phyloP scores from a whole-genome alignment of 768 basidiomycete species.

The Suillus luteus region DNA sequence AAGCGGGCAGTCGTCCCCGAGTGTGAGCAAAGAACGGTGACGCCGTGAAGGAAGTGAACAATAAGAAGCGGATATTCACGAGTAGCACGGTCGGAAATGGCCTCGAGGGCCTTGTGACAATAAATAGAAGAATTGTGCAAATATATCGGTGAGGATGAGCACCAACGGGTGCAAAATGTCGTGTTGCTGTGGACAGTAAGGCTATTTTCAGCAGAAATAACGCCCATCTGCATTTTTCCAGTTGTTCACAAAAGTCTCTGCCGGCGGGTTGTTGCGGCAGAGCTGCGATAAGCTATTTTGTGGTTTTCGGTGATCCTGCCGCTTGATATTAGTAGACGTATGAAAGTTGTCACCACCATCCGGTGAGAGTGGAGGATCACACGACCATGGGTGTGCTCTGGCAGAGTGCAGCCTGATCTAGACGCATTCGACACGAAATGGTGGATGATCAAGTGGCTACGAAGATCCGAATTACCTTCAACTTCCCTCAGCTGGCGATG shows the following conservation, averaged over 20 bases:
- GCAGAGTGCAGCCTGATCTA: not conserved
- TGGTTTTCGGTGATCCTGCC: not conserved
- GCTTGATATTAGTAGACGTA: not conserved
- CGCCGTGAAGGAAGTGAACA: not conserved
- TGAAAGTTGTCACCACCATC: not conserved
- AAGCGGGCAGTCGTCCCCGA: conserved; percentile 3
- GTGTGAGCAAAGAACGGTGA: not conserved
- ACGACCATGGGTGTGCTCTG: not conserved
- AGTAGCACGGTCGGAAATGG: not conserved
- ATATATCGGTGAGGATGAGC: not conserved
- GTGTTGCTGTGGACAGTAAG: not conserved
- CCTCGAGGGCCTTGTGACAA: not conserved
- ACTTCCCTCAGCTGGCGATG: not conserved
- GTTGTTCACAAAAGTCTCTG: not conserved
- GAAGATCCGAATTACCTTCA: not conserved
- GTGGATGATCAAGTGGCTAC: not conserved
- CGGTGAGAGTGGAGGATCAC: conserved; percentile 4
- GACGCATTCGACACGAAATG: not conserved
- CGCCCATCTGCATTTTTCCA: not conserved
- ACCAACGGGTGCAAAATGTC: not conserved
- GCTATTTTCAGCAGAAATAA: not conserved
- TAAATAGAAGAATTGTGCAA: not conserved
- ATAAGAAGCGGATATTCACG: conserved; percentile 1
- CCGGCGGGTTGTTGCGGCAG: not conserved
- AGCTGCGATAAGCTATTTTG: not conserved